Conservation (phyloP, 116 monocot species). For the Cymodocea nodosa region DNA sequence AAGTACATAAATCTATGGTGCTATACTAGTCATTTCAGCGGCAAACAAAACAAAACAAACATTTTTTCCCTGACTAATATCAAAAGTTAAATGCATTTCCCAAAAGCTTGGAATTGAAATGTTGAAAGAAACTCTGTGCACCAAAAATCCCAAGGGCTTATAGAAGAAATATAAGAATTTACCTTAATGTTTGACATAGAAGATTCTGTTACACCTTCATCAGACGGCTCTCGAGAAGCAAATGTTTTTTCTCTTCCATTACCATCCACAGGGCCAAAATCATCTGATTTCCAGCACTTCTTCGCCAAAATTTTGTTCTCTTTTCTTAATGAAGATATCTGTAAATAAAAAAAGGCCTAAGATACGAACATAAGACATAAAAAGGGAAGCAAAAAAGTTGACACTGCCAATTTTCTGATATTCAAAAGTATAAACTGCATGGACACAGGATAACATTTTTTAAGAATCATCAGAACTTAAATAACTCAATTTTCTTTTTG, state of each 20-base stretch:
- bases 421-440: no score
- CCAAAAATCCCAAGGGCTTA: background rate
- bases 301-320: constrained; percentile 10
- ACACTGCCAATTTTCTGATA: no score
- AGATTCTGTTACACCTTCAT: background rate
- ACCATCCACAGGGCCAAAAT: background rate
- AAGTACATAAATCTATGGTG: no score
- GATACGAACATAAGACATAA: background rate
- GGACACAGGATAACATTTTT: no score
- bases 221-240: background rate
- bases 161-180: background rate
- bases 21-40: no score
- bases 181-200: constrained; percentile 7
- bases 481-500: no score
- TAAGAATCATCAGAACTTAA: no score
- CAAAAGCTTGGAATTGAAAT: background rate
- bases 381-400: no score
- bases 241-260: constrained; percentile 5
- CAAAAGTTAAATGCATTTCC: no score
- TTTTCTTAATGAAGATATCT: constrained; percentile 9
- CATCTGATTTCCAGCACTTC: constrained; percentile 5
- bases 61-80: no score
- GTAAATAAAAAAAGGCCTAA: background rate
- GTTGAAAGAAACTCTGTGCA: background rate
- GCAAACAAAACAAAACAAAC: no score